These are phyloP conservation scores for Trichoderma semiorbis DNA, from an alignment of 2,329 filamentous ascomycete species.

Conservation along the genomic window DNA sequence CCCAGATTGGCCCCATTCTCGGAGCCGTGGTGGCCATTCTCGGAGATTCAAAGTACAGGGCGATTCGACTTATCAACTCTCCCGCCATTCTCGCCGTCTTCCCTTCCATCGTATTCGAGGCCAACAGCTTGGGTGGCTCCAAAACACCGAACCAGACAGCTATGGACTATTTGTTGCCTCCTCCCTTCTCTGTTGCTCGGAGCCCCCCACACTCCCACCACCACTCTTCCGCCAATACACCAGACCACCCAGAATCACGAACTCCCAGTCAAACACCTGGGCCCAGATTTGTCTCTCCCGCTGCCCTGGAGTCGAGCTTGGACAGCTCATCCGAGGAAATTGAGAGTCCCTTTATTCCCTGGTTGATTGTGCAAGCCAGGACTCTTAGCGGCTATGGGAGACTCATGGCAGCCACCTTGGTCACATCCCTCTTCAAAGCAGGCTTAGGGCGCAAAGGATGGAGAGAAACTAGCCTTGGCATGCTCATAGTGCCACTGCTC, in stretches of 20 bases:
- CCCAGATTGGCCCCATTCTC: constrained; percentile 66
- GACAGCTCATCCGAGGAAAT: constrained; percentile 51
- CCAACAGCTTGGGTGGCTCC: constrained; percentile 25
- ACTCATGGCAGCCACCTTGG: constrained; percentile 65
- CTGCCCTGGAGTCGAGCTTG: constrained; percentile 33
- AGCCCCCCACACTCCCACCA: constrained; percentile 26
- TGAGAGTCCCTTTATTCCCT: constrained; percentile 70
- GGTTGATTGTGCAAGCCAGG: constrained; percentile 65
- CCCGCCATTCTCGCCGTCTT: constrained; percentile 68
- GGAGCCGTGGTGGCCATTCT: constrained; percentile 76
- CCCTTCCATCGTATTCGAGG: constrained; percentile 51
- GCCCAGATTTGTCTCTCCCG: constrained; percentile 29
- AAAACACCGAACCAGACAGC: constrained; percentile 48
- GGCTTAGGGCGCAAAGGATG: constrained; percentile 59
- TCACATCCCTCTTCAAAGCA: constrained; percentile 66
- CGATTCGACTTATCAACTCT: constrained; percentile 66
- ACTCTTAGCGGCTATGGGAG: constrained; percentile 55
- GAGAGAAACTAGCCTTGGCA: constrained; percentile 61
- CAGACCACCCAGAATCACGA: constrained; percentile 29
- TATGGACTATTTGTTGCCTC: constrained; percentile 64
- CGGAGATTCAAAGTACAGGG: constrained; percentile 72
- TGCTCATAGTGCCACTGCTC: constrained; percentile 67
- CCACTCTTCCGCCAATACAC: constrained; percentile 24
- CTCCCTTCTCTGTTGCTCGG: constrained; percentile 42
- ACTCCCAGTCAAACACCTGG: constrained; percentile 29